Evolutionary conservation across 768 basidiomycete genomes (phyloP).

Genomic region (Lentinus brumalis): DNA sequence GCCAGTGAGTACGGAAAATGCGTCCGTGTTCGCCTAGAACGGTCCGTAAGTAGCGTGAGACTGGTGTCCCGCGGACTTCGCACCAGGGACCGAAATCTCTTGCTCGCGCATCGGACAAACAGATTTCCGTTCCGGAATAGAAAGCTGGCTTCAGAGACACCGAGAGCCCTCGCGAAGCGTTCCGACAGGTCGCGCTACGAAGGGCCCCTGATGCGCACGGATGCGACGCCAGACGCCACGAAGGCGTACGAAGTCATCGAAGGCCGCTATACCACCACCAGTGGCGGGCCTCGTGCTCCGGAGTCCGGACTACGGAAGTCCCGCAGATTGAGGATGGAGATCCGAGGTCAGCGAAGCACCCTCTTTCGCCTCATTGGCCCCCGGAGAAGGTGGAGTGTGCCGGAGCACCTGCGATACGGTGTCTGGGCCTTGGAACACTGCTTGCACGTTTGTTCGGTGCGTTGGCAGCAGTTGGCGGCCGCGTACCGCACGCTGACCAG

Average conservation of each 20-base stretch:
- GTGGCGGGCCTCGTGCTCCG: background rate
- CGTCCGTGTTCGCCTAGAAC: background rate
- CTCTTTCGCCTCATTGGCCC: constrained; percentile 5
- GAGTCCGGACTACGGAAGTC: background rate
- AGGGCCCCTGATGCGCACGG: constrained; percentile 2
- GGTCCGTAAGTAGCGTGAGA: background rate
- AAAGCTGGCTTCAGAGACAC: background rate
- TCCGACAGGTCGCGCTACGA: background rate
- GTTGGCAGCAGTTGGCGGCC: background rate
- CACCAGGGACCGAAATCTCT: background rate
- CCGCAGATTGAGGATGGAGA: constrained; percentile 9
- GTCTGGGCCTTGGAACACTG: constrained; percentile 15
- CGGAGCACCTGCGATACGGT: background rate
- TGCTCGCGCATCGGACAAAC: background rate
- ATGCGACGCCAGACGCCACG: background rate
- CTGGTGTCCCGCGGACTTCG: background rate
- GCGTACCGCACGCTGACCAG: too few relatives aligned
- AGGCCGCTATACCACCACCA: background rate
- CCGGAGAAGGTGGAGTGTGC: background rate
- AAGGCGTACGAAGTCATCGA: background rate
- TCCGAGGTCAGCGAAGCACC: constrained; percentile 9
- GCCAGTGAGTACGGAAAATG: too few relatives aligned
- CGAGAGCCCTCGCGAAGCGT: constrained; percentile 3
- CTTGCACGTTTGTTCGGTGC: constrained; percentile 5
- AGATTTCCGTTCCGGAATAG: background rate